Percentiles rank a stretch among this genome's conserved stretches.
phyloP scores from a whole-genome alignment of 176 grass and related monocot species.

The Tillandsia fasciculata region DNA sequence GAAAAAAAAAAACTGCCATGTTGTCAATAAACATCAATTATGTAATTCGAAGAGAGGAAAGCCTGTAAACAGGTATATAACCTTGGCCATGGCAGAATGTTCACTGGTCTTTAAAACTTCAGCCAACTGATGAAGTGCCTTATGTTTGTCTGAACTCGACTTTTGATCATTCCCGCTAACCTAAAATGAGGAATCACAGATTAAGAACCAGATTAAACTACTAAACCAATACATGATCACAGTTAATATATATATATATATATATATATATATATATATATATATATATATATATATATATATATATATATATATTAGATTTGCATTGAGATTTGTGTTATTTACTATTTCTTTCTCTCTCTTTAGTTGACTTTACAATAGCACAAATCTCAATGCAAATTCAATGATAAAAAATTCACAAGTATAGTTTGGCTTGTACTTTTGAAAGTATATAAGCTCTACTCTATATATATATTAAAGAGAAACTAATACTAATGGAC shows the following conservation, averaged over 20 bases:
- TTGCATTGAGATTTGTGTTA: no score
- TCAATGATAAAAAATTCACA: no score
- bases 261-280: no score
- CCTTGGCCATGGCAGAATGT: constrained; percentile 36
- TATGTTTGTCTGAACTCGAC: constrained; percentile 30
- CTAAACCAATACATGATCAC: neutral
- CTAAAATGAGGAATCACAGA: constrained; percentile 9
- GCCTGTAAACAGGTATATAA: constrained; percentile 29
- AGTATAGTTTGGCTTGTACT: no score
- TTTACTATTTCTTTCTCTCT: no score
- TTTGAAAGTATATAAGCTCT: no score
- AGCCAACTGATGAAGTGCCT: constrained; percentile 23
- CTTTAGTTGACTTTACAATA: no score
- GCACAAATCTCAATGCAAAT: no score
- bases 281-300: neutral
- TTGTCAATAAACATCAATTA: constrained; percentile 5
- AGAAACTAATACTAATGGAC: constrained; percentile 26
- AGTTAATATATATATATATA: neutral
- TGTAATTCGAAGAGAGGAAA: constrained; percentile 5
- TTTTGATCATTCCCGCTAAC: constrained; percentile 26
- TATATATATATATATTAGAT: neutral
- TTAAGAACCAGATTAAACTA: neutral
- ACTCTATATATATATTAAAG: neutral
- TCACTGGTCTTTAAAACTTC: constrained; percentile 29
- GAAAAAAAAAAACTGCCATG: neutral